phyloP scores from a whole-genome alignment of 352 stramenopile genomes.

The Phytophthora hibernalis region DNA sequence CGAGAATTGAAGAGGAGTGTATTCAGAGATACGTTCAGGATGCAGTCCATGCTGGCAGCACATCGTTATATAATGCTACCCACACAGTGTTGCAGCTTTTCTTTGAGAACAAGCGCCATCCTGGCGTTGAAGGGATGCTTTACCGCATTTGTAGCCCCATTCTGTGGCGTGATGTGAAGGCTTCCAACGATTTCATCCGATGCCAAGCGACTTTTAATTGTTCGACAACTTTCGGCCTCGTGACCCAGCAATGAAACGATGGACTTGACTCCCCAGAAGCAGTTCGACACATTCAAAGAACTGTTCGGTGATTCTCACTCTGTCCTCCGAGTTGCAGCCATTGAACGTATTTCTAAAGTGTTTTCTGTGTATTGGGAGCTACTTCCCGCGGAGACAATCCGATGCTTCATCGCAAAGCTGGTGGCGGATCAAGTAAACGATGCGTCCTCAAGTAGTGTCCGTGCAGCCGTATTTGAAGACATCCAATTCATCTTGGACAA shows the following conservation, averaged over 20 bases:
- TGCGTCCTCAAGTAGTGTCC: constrained; percentile 73
- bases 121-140: constrained; percentile 85
- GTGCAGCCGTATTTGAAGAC: constrained; percentile 84
- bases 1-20: constrained; percentile 86
- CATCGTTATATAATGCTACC: constrained; percentile 71
- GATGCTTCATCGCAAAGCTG: constrained; percentile 84
- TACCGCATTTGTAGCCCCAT: constrained; percentile 87
- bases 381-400: constrained; percentile 79
- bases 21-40: constrained; percentile 84
- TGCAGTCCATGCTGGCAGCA: constrained; percentile 73
- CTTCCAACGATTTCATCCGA: constrained; percentile 82
- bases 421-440: constrained; percentile 87
- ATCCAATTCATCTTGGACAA: constrained; percentile 90
- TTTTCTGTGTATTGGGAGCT: constrained; percentile 89
- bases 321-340: constrained; percentile 75
- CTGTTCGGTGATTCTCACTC: constrained; percentile 78
- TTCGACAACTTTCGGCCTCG: constrained; percentile 89
- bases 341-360: constrained; percentile 85
- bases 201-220: constrained; percentile 80
- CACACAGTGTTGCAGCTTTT: constrained; percentile 82
- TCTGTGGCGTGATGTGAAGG: constrained; percentile 85
- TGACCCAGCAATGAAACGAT: constrained; percentile 76
- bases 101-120: constrained; percentile 87
- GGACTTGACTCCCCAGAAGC: constrained; percentile 78
- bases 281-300: constrained; percentile 87